Conservation (phyloP, 768 basidiomycete genomes). For the Clitopilus hobsonii region DNA sequence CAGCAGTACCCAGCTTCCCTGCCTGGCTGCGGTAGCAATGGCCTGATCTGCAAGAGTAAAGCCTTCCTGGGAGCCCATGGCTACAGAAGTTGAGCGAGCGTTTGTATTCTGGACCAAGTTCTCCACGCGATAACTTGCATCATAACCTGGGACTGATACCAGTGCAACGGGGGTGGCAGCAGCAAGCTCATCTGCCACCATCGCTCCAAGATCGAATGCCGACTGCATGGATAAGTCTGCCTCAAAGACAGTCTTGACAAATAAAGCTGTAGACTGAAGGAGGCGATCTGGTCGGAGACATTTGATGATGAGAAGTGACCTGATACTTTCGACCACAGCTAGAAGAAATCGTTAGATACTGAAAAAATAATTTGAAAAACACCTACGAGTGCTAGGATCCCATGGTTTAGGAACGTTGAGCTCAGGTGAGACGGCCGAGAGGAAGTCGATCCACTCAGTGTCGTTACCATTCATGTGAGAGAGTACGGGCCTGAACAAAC, state of each 20-base stretch:
- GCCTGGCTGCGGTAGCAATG: conserved; percentile 85
- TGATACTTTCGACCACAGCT: conserved; percentile 74
- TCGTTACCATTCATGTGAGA: conserved; percentile 56
- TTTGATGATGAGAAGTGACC: conserved; percentile 76
- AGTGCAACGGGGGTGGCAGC: conserved; percentile 83
- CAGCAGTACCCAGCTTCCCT: conserved; percentile 93
- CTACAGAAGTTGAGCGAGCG: conserved; percentile 80
- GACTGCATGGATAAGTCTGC: conserved; percentile 74
- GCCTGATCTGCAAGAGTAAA: conserved; percentile 94
- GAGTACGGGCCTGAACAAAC: conserved; percentile 75
- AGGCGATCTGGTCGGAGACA: conserved; percentile 92
- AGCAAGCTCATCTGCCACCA: conserved; percentile 78
- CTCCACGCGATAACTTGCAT: conserved; percentile 96
- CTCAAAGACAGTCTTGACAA: conserved; percentile 75
- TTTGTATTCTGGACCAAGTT: conserved; percentile 76
- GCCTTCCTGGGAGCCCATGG: conserved; percentile 99
- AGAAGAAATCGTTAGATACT: conserved; percentile 5
- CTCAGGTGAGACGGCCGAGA: conserved; percentile 66
- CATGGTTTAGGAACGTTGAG: conserved; percentile 69
- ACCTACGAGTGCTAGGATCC: conserved; percentile 74
- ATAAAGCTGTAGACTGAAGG: conserved; percentile 72
- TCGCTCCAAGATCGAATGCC: conserved; percentile 66
- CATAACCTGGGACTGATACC: conserved; percentile 92
- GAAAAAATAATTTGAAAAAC: background rate
- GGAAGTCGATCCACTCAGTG: conserved; percentile 67